Conservation (phyloP, 1,139 yeast genomes). For the Sugiyamaella sp. region DNA sequence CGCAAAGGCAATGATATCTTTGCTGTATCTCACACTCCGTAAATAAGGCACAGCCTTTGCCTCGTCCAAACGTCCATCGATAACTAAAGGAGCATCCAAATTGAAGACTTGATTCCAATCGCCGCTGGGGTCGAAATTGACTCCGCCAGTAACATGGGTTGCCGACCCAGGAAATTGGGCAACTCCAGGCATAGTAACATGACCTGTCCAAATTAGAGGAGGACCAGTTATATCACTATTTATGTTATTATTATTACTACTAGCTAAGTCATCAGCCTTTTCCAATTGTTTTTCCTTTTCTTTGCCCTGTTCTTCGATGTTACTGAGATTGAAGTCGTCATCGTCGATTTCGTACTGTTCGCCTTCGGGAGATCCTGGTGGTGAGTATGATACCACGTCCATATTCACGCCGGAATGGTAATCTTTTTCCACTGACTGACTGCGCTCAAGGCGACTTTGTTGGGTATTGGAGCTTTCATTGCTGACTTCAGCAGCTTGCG, state of each 20-base stretch:
- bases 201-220: slow-evolving; percentile 56
- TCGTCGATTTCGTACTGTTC: slow-evolving; percentile 24
- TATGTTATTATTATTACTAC: slow-evolving; percentile 1
- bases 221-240: slow-evolving; percentile 14
- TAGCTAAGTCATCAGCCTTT: slow-evolving; percentile 24
- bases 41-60: slow-evolving; percentile 61
- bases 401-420: slow-evolving; percentile 21
- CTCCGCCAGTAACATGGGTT: slow-evolving; percentile 50
- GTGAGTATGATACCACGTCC: slow-evolving; percentile 33
- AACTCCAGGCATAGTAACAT: slow-evolving; percentile 57
- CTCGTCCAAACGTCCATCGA: slow-evolving; percentile 67
- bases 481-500: background rate
- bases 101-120: slow-evolving; percentile 41
- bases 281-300: slow-evolving; percentile 28
- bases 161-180: slow-evolving; percentile 53
- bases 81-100: slow-evolving; percentile 46
- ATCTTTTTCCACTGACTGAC: slow-evolving; percentile 17
- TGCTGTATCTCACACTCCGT: slow-evolving; percentile 49
- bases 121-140: slow-evolving; percentile 28
- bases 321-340: slow-evolving; percentile 42
- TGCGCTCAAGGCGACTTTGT: slow-evolving; percentile 9
- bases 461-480: background rate
- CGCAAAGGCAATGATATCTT: slow-evolving; percentile 55
- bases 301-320: slow-evolving; percentile 39
- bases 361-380: slow-evolving; percentile 30